Conservation (phyloP, 345 rosid species). For the Linum trigynum region DNA sequence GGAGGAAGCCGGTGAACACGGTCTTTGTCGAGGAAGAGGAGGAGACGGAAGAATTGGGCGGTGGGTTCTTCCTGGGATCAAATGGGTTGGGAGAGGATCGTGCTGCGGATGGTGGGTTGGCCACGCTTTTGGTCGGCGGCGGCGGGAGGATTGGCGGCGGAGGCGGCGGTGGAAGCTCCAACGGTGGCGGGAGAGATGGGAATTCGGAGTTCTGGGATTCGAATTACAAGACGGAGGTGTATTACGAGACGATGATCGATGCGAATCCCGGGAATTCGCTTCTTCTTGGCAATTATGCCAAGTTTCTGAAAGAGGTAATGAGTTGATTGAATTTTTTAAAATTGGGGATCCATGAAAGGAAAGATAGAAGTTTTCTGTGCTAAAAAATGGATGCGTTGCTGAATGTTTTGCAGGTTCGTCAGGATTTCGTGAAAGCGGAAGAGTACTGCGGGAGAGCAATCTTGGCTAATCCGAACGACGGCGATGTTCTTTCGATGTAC, state of each 20-base stretch:
- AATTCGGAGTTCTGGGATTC: slow-evolving; percentile 27
- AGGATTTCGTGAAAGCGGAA: slow-evolving; percentile 59
- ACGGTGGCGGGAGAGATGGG: slow-evolving; percentile 24
- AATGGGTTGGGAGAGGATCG: slow-evolving; percentile 25
- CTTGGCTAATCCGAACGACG: slow-evolving; percentile 51
- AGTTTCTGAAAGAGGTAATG: slow-evolving; percentile 72
- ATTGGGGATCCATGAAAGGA: not conserved
- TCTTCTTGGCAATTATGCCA: slow-evolving; percentile 75
- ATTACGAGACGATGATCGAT: slow-evolving; percentile 69
- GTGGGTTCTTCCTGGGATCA: slow-evolving; percentile 10
- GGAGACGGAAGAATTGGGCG: slow-evolving; percentile 12
- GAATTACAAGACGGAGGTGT: slow-evolving; percentile 39
- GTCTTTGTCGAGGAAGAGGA: slow-evolving; percentile 16
- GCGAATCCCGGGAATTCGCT: slow-evolving; percentile 77
- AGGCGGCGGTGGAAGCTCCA: slow-evolving; percentile 31
- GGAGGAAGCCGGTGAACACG: slow-evolving; percentile 15
- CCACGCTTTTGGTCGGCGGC: slow-evolving; percentile 23
- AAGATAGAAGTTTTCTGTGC: not conserved
- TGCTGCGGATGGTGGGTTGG: slow-evolving; percentile 12
- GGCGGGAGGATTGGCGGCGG: slow-evolving; percentile 41
- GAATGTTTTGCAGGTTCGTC: slow-evolving; percentile 41
- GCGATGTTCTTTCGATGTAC: slow-evolving; percentile 65
- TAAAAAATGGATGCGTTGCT: not conserved
- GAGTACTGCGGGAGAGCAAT: slow-evolving; percentile 81
- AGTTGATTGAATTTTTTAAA: not conserved